These are phyloP conservation scores for Rhizopogon vulgaris DNA, from an alignment of 768 basidiomycete species.

Conservation along the genomic window DNA sequence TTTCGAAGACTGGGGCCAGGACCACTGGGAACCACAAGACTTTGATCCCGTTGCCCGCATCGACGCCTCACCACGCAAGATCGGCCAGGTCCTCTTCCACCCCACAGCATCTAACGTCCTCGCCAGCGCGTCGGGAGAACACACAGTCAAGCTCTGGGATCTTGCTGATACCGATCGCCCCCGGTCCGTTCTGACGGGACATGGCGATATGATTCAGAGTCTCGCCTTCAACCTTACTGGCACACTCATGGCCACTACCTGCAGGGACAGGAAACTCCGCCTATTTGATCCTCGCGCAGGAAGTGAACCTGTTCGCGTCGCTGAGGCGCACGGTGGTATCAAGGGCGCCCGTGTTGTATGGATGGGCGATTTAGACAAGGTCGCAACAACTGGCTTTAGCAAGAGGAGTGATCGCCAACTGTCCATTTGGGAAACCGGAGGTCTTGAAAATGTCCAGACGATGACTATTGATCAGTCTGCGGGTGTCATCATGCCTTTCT, in stretches of 20 bases:
- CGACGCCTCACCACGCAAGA: conserved; percentile 77
- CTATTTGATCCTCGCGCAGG: conserved; percentile 88
- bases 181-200: conserved; percentile 57
- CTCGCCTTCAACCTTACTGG: conserved; percentile 80
- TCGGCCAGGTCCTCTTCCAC: conserved; percentile 93
- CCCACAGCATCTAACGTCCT: conserved; percentile 85
- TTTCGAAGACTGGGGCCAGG: conserved; percentile 84
- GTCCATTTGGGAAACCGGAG: conserved; percentile 81
- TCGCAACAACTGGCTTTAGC: conserved; percentile 95
- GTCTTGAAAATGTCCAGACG: conserved; percentile 71
- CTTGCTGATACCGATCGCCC: conserved; percentile 67
- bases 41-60: conserved; percentile 81
- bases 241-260: conserved; percentile 80
- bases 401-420: conserved; percentile 95
- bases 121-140: conserved; percentile 76
- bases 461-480: conserved; percentile 81
- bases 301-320: conserved; percentile 70
- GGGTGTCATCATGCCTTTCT: conserved; percentile 97
- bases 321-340: conserved; percentile 89
- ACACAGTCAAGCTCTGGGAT: conserved; percentile 90
- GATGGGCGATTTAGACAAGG: conserved; percentile 84
- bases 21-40: conserved; percentile 77
- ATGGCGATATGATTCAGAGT: conserved; percentile 84
- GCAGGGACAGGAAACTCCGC: conserved; percentile 86
- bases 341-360: conserved; percentile 87